Percentiles rank a stretch among this genome's conserved stretches.
These are phyloP conservation scores for Hibiscus tridactylites DNA, from an alignment of 345 rosid genomes.

Conservation along the genomic window DNA sequence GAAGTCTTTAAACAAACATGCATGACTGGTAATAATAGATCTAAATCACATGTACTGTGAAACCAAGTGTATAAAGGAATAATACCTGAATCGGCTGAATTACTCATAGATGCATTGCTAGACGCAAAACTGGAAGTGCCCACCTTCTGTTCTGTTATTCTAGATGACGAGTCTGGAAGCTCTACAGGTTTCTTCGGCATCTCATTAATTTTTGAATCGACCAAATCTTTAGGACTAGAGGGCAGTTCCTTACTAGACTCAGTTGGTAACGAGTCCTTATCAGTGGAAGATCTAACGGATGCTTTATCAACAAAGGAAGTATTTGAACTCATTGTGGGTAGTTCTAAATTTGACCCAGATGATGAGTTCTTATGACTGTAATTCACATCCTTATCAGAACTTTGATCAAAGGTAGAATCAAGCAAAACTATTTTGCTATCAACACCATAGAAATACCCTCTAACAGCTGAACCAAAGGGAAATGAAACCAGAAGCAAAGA, in stretches of 20 bases:
- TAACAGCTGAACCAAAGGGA: constrained; percentile 53
- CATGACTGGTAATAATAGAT: constrained; percentile 1
- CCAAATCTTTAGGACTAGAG: constrained; percentile 6
- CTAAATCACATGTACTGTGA: background rate
- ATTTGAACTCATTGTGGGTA: background rate
- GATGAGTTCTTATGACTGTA: constrained; percentile 16
- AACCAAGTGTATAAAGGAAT: background rate
- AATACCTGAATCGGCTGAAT: constrained; percentile 48
- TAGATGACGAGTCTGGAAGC: constrained; percentile 1
- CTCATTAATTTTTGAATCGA: background rate
- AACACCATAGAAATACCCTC: constrained; percentile 47
- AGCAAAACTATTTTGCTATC: constrained; percentile 30
- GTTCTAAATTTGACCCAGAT: constrained; percentile 19
- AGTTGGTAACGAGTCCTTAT: constrained; percentile 8
- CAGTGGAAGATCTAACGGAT: constrained; percentile 6
- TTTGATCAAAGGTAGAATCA: constrained; percentile 10
- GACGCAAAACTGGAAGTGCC: constrained; percentile 15
- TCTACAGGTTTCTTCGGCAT: background rate
- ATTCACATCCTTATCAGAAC: constrained; percentile 11
- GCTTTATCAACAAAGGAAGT: constrained; percentile 7
- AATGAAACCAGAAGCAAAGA: constrained; percentile 53
- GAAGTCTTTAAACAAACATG: background rate
- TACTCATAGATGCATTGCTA: constrained; percentile 16
- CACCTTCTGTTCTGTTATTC: constrained; percentile 13
- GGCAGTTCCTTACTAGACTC: constrained; percentile 12